Evolutionary conservation across 192 early-diverging fungal species (phyloP).

Genomic region (Coemansia sp.): DNA sequence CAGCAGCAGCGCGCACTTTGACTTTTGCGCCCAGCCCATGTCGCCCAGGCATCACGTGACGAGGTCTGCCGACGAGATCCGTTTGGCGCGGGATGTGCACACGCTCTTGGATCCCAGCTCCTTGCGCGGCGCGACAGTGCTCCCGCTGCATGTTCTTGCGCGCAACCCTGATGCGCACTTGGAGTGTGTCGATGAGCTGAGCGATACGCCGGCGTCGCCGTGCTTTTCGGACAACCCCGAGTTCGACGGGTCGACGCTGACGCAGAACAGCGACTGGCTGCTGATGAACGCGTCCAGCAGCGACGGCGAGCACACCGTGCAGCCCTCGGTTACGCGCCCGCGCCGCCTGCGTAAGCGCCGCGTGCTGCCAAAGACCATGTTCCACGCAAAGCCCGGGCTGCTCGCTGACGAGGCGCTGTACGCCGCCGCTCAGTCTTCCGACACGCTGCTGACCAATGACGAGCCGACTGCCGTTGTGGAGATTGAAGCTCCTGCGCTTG

Average conservation of each 20-base stretch:
- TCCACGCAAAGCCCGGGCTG: constrained; percentile 22
- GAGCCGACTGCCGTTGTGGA: not conserved
- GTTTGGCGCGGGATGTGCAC: constrained; percentile 8
- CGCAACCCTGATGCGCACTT: constrained; percentile 14
- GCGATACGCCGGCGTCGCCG: constrained; percentile 15
- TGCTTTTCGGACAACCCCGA: constrained; percentile 26
- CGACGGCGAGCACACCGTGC: constrained; percentile 25
- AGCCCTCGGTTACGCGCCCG: constrained; percentile 20
- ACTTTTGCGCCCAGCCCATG: constrained; percentile 27
- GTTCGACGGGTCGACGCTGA: constrained; percentile 51
- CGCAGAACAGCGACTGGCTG: constrained; percentile 50
- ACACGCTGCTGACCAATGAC: constrained; percentile 18
- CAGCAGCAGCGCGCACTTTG: constrained; percentile 49
- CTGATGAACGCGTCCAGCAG: constrained; percentile 49
- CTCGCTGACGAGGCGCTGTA: constrained; percentile 12
- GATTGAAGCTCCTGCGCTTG: not conserved
- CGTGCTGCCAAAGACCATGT: constrained; percentile 45
- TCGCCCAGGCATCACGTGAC: constrained; percentile 31
- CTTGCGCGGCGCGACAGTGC: constrained; percentile 11
- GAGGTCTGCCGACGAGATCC: constrained; percentile 25
- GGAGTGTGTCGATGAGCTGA: constrained; percentile 8
- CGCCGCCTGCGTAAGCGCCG: constrained; percentile 52
- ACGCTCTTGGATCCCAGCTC: constrained; percentile 45
- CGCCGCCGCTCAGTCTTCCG: constrained; percentile 18
- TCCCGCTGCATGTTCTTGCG: constrained; percentile 43